Evolutionary conservation across 2,329 filamentous ascomycete genomes (phyloP).

Genomic region (Torrubiellomyces zombiae): DNA sequence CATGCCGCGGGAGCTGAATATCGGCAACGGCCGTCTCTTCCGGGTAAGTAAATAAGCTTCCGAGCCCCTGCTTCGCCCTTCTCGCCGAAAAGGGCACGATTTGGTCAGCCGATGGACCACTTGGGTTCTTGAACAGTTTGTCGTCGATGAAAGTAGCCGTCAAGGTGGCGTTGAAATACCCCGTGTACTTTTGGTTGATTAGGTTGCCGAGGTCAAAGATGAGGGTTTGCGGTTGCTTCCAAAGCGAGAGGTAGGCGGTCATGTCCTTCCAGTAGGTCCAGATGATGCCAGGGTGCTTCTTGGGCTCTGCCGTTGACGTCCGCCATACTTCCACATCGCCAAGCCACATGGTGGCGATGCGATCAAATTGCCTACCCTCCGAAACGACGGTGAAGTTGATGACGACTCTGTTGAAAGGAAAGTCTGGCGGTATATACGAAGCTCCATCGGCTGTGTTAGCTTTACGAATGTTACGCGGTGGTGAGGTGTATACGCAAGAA

Average conservation of each 20-base stretch:
- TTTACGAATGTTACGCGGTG: too few species aligned
- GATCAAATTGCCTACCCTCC: conserved; percentile 57
- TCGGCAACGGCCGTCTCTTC: conserved; percentile 40
- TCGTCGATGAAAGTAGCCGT: conserved; percentile 54
- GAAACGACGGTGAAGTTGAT: conserved; percentile 64
- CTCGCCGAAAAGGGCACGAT: conserved; percentile 51
- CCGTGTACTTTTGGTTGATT: conserved; percentile 54
- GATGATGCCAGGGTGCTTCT: conserved; percentile 42
- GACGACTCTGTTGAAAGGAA: conserved; percentile 55
- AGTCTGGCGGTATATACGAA: conserved; percentile 36
- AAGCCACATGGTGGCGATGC: conserved; percentile 59
- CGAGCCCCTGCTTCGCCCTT: conserved; percentile 27
- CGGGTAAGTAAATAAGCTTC: conserved; percentile 55
- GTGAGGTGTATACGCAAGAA: neutral
- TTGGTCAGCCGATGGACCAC: conserved; percentile 33
- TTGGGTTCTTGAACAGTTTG: neutral
- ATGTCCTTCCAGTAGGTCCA: conserved; percentile 71
- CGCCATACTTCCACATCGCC: conserved; percentile 68
- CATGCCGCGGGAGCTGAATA: conserved; percentile 47
- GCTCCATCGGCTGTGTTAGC: conserved; percentile 5
- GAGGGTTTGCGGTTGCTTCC: conserved; percentile 51
- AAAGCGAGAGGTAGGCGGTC: conserved; percentile 52
- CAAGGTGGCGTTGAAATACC: conserved; percentile 54
- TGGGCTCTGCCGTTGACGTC: conserved; percentile 70
- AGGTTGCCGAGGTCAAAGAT: conserved; percentile 70